Base-by-base conservation (phyloP, 352 stramenopile genomes). In the Pilasporangium apinafurcum region DNA sequence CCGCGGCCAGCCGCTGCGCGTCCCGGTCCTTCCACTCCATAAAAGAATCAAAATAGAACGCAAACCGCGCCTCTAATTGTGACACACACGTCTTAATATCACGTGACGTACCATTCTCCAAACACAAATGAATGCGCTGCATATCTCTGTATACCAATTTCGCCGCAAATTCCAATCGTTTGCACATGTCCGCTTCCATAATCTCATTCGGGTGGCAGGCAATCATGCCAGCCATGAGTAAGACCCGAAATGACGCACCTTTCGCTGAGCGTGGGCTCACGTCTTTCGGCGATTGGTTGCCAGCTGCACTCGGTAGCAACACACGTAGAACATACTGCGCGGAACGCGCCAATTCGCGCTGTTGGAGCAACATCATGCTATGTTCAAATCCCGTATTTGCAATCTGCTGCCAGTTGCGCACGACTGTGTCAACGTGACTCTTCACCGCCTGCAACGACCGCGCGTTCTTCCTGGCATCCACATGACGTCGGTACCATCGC, bases 161-260 rank as follows among this genome's bases (percentile, higher is more conserved):
- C 6, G 71, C 65, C 1, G 66, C 74, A 22, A 73, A 83, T 8
- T 57, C 54, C 34, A 87, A 46, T 1, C 61, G 48, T 13, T 65
- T 48, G 22, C 65, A 85, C 20, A 41, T 47, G 18, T 76, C 53
- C 14, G 53, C 37, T 4, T 67, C 72, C 74, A 90, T 83, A 41
- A 85, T 83, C 21, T 87, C 71, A 4, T 44, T 48, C 1, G 78
- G 72, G 29, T 86, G 74, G 20, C 61, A 71, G n/a, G 69, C 56
- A 29, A 90, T 59, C 72, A 87, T 85, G 0, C 78, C 78, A 1
- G 75, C 78, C 67, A 90, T 79, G 27, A 90, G 53, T 25, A 90
- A 51, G 17, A 90, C 69, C 2, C 74, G 74, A 42, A 78, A 80
- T 30, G 56, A 68, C 28, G 68, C 67, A 9, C 45, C 36, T 29